Evolutionary conservation across 345 rosid species (phyloP).

Genomic region (Dovyalis caffra): DNA sequence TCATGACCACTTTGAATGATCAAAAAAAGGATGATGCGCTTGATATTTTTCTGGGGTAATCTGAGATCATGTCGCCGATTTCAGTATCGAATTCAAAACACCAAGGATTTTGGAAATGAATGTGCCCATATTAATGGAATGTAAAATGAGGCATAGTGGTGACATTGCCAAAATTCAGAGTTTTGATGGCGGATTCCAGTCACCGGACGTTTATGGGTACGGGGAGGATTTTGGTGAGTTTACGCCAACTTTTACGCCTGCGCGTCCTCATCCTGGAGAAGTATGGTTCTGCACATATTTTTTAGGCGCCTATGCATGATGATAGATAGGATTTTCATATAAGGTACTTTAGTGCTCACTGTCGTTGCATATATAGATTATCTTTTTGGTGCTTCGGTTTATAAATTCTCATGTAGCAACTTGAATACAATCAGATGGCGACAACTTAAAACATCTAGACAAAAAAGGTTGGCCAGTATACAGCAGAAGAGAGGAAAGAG

Average conservation of each 20-base stretch:
- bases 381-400: not conserved
- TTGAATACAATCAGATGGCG: conserved; percentile 2
- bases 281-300: conserved; percentile 32
- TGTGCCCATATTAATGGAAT: conserved; percentile 31
- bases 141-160: conserved; percentile 14
- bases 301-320: not conserved
- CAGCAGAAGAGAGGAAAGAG: conserved; percentile 78
- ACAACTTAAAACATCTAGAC: conserved; percentile 36
- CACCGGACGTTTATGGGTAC: conserved; percentile 26
- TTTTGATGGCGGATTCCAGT: conserved; percentile 30
- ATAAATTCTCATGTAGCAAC: too few species aligned
- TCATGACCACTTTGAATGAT: conserved; percentile 5
- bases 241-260: conserved; percentile 43
- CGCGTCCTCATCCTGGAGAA: conserved; percentile 29
- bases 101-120: conserved; percentile 37
- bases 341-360: not conserved
- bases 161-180: conserved; percentile 24
- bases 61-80: conserved; percentile 19
- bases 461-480: conserved; percentile 59
- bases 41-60: conserved; percentile 22
- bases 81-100: conserved; percentile 5
- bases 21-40: not conserved
- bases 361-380: not conserved
- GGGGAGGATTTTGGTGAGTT: conserved; percentile 47
- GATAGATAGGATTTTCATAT: not conserved